Conservation (phyloP, 2,329 filamentous ascomycete species). For the Rugonectria rugulosa region DNA sequence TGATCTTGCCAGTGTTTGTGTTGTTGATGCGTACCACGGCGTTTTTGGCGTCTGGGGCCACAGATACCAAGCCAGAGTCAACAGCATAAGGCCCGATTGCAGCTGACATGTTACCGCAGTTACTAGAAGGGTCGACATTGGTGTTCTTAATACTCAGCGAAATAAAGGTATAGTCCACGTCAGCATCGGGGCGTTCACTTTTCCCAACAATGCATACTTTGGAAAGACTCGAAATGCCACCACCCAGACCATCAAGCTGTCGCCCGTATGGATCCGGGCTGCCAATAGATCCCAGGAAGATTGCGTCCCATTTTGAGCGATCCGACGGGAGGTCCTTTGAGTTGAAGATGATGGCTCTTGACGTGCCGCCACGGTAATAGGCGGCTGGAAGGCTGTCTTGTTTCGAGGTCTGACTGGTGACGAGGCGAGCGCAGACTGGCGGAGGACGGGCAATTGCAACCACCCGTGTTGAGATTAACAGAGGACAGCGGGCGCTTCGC, state of each 20-base stretch:
- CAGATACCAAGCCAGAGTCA: constrained; percentile 41
- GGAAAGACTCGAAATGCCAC: constrained; percentile 71
- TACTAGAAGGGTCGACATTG: constrained; percentile 70
- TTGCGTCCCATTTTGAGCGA: constrained; percentile 49
- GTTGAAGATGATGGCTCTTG: constrained; percentile 65
- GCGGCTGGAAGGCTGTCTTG: constrained; percentile 49
- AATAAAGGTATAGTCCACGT: constrained; percentile 77
- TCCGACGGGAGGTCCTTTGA: constrained; percentile 46
- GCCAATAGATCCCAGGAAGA: constrained; percentile 68
- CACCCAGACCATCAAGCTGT: constrained; percentile 77
- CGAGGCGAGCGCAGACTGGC: too few relatives aligned
- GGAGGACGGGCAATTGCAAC: too few relatives aligned
- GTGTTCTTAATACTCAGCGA: constrained; percentile 70
- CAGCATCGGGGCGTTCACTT: constrained; percentile 55
- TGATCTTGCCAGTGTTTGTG: constrained; percentile 74
- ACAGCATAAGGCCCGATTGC: constrained; percentile 65
- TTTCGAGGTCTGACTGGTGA: too few relatives aligned
- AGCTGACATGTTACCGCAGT: constrained; percentile 78
- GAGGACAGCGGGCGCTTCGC: too few relatives aligned
- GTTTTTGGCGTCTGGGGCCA: constrained; percentile 33
- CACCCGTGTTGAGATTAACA: too few relatives aligned
- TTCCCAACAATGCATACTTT: constrained; percentile 74
- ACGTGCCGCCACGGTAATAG: constrained; percentile 70
- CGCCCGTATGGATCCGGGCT: constrained; percentile 72
- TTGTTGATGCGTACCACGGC: constrained; percentile 69